Percentiles rank a stretch among this genome's conserved stretches.
These are phyloP conservation scores for Elymus sibiricus DNA, from an alignment of 176 grass and related monocot species.

Conservation along the genomic window DNA sequence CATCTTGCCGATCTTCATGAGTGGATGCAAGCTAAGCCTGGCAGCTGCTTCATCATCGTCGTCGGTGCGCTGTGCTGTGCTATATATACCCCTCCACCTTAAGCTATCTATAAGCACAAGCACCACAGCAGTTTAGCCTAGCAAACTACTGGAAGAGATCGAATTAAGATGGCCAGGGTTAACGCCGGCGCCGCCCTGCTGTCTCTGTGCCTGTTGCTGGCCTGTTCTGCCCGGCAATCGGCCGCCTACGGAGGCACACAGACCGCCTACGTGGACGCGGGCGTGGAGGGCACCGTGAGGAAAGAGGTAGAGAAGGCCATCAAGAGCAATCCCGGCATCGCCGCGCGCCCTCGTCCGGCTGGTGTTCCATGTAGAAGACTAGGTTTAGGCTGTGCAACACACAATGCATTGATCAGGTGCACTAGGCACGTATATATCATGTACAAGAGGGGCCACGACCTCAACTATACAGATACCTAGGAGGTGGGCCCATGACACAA, in stretches of 20 bases:
- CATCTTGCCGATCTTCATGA: not conserved
- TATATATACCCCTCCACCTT: not conserved
- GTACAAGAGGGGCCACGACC: too few species aligned
- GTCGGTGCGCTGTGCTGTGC: not conserved
- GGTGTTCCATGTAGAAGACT: too few species aligned
- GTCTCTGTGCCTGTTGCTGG: not conserved
- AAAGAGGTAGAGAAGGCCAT: constrained; percentile 22
- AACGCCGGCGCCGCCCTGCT: not conserved
- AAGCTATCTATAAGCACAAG: not conserved
- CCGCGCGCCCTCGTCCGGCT: constrained; percentile 46
- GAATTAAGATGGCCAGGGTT: not conserved
- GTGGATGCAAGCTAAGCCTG: not conserved
- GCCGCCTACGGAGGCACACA: not conserved
- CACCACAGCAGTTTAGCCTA: too few species aligned
- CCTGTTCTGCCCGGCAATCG: not conserved
- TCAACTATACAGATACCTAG: too few species aligned
- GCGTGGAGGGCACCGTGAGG: constrained; percentile 13
- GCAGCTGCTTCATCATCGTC: not conserved
- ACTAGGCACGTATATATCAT: too few species aligned
- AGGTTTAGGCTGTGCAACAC: too few species aligned
- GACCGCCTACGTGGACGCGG: not conserved
- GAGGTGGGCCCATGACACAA: too few species aligned
- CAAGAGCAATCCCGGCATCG: not conserved
- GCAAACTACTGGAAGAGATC: too few species aligned
- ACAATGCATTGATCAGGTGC: too few species aligned